Evolutionary conservation across 352 stramenopile species (phyloP).

Genomic region (Elongisporangium prolatum): DNA sequence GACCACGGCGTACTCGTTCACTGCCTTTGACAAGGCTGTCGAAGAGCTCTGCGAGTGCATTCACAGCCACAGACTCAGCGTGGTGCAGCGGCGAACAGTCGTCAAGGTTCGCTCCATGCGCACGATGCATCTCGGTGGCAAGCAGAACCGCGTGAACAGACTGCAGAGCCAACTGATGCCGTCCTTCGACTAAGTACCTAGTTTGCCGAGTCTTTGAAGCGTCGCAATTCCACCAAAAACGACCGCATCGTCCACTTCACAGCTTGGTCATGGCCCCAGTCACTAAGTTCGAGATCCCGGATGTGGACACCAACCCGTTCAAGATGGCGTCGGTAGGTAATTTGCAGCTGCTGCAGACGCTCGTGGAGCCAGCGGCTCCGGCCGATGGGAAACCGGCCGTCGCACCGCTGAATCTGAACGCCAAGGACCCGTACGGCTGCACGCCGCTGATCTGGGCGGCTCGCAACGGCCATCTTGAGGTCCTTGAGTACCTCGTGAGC

Average conservation of each 20-base stretch:
- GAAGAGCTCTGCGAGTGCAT: conserved; percentile 42
- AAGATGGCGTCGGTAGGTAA: conserved; percentile 85
- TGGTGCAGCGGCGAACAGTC: conserved; percentile 19
- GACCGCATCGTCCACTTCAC: conserved; percentile 6
- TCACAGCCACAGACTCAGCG: conserved; percentile 19
- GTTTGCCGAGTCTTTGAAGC: neutral
- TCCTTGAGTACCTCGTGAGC: conserved; percentile 67
- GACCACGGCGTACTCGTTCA: conserved; percentile 26
- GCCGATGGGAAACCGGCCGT: conserved; percentile 25
- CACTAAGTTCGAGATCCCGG: conserved; percentile 68
- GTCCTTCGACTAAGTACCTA: neutral
- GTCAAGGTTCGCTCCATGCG: conserved; percentile 27
- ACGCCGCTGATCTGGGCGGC: conserved; percentile 77
- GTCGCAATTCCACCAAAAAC: neutral
- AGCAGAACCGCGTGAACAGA: neutral
- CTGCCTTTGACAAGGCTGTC: conserved; percentile 34
- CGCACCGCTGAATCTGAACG: conserved; percentile 65
- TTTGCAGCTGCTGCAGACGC: conserved; percentile 52
- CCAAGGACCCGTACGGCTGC: conserved; percentile 77
- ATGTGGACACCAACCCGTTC: conserved; percentile 82
- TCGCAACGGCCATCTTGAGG: conserved; percentile 80
- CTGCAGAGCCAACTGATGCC: neutral
- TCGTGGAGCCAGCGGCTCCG: conserved; percentile 51
- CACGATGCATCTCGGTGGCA: conserved; percentile 5
- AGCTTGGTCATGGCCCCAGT: conserved; percentile 17